A percentile compares a stretch with the other conserved stretches of the same genome.
Evolutionary conservation across 352 stramenopile genomes (phyloP).

Genomic region (Phytophthora sansomeana): DNA sequence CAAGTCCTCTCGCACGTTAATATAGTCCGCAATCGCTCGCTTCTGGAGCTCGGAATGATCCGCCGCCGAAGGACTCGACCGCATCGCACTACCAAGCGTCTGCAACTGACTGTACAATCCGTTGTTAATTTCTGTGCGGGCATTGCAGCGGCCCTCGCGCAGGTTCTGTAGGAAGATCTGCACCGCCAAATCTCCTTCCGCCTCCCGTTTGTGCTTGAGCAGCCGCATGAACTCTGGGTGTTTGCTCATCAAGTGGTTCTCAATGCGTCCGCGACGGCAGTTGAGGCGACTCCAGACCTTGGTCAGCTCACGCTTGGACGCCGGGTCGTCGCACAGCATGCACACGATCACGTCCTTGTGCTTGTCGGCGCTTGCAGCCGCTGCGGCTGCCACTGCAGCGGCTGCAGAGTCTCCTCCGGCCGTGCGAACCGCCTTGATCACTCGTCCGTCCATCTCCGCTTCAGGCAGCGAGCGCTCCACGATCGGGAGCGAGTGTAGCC

Average conservation of each 20-base stretch:
- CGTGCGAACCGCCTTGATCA: conserved; percentile 30
- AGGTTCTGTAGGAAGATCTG: conserved; percentile 85
- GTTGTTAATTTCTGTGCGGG: conserved; percentile 70
- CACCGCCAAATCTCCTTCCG: conserved; percentile 71
- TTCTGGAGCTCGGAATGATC: conserved; percentile 36
- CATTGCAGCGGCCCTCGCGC: conserved; percentile 73
- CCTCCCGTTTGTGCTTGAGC: conserved; percentile 80
- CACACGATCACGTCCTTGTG: conserved; percentile 70
- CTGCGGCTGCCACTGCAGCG: conserved; percentile 8
- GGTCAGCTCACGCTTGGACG: conserved; percentile 58
- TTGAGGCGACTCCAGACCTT: conserved; percentile 84
- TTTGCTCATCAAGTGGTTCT: conserved; percentile 84
- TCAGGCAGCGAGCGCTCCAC: conserved; percentile 70
- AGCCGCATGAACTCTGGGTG: conserved; percentile 85
- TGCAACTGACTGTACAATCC: conserved; percentile 70
- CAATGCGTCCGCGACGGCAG: conserved; percentile 76
- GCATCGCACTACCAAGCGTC: conserved; percentile 2
- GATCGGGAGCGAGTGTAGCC: conserved; percentile 82
- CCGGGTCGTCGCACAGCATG: conserved; percentile 80
- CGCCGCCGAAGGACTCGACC: conserved; percentile 9
- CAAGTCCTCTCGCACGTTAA: conserved; percentile 25
- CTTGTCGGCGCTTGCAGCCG: conserved; percentile 27
- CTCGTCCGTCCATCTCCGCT: conserved; percentile 36
- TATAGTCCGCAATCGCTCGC: conserved; percentile 41
- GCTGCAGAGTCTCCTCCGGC: conserved; percentile 8